Conservation (phyloP, 176 grass and related monocot species). For the Raddia distichophylla region DNA sequence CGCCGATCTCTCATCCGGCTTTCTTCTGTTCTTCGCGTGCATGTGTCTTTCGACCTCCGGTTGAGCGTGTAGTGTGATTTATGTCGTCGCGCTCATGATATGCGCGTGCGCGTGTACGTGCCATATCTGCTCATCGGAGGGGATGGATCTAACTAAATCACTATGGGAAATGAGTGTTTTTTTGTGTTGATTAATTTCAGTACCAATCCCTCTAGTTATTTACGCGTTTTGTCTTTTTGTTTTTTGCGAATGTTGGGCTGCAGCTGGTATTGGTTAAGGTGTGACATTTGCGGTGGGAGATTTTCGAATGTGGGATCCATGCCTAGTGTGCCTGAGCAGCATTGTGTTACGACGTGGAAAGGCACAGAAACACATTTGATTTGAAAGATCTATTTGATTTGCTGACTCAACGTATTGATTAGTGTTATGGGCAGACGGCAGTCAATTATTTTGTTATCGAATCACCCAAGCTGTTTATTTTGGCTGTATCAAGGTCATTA, state of each 20-base stretch:
- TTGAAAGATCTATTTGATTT: neutral
- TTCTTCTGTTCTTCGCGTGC: neutral
- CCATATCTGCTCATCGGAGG: slow-evolving; percentile 5
- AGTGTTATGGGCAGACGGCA: slow-evolving; percentile 14
- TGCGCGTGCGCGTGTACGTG: slow-evolving; percentile 7
- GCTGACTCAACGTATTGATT: slow-evolving; percentile 22
- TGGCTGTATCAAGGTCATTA: neutral
- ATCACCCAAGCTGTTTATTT: slow-evolving; percentile 15
- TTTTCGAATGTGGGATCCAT: slow-evolving; percentile 45
- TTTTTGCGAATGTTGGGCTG: neutral
- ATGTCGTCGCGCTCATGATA: slow-evolving; percentile 1
- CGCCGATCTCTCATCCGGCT: slow-evolving; percentile 13
- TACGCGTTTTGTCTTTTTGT: neutral
- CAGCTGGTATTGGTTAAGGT: neutral
- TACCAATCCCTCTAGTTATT: neutral
- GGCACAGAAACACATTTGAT: neutral
- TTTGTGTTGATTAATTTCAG: neutral
- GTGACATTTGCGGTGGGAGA: neutral
- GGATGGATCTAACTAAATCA: slow-evolving; percentile 46
- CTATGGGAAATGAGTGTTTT: neutral
- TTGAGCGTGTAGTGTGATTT: slow-evolving; percentile 4
- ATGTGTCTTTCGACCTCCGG: neutral
- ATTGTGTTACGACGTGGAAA: slow-evolving; percentile 22
- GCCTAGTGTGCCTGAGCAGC: slow-evolving; percentile 27
- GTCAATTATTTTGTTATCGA: slow-evolving; percentile 24